Conservation (phyloP, 225 moss, liverwort and hornwort genomes). For the Rhytidiadelphus loreus region DNA sequence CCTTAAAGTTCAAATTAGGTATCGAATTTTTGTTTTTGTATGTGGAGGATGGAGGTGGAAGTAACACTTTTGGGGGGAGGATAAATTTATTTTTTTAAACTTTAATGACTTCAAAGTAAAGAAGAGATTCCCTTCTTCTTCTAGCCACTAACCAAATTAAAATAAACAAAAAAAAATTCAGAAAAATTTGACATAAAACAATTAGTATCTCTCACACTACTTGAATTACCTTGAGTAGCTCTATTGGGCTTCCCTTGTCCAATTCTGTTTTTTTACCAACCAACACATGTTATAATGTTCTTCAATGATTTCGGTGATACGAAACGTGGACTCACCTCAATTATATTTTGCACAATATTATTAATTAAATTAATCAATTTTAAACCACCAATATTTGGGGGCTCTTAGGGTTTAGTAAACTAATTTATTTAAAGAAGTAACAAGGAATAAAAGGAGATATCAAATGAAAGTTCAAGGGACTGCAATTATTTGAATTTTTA, state of each 20-base stretch:
- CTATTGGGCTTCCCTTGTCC: accelerated
- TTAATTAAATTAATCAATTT: no score
- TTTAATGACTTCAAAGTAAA: background rate
- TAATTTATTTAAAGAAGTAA: background rate
- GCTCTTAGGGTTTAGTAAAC: background rate
- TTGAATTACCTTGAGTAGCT: background rate
- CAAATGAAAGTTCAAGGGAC: background rate
- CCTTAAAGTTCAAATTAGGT: no score
- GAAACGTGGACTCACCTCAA: accelerated
- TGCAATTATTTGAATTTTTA: background rate
- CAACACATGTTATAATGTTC: background rate
- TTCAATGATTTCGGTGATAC: background rate
- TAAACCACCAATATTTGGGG: no score
- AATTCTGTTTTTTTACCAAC: accelerated
- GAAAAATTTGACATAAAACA: background rate
- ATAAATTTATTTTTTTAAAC: background rate
- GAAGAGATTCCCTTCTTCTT: no score
- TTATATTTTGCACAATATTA: no score
- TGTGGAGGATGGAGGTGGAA: accelerated
- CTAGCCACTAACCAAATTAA: accelerated
- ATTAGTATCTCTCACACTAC: accelerated
- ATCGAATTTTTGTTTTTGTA: background rate
- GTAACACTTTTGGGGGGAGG: background rate
- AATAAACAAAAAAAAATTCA: no score
- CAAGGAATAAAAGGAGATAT: background rate